Evolutionary conservation across 768 basidiomycete genomes (phyloP).

Genomic region (Phaeolepiota aurea): DNA sequence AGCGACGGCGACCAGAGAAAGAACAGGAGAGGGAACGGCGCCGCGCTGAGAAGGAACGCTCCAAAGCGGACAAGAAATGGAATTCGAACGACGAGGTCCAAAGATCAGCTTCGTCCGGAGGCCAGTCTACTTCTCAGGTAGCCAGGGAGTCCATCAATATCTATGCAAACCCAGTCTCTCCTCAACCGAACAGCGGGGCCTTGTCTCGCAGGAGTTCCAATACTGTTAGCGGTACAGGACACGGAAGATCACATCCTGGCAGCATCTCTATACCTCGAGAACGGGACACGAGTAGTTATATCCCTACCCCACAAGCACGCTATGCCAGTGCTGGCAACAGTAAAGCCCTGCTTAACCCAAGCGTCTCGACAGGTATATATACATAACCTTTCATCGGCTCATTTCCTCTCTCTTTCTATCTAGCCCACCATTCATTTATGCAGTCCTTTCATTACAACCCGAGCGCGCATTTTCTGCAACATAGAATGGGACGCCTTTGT

Average conservation of each 20-base stretch:
- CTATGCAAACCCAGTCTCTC: neutral
- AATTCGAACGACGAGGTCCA: neutral
- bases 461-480: neutral
- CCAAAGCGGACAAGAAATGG: neutral
- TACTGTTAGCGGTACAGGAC: neutral
- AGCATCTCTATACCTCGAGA: neutral
- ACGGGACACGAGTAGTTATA: neutral
- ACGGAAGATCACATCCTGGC: slow-evolving; percentile 2
- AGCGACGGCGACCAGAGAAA: slow-evolving; percentile 19
- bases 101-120: neutral
- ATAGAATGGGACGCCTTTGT: slow-evolving; percentile 1
- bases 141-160: slow-evolving; percentile 1
- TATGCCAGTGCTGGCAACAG: slow-evolving; percentile 6
- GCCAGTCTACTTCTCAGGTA: neutral
- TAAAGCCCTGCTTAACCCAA: neutral
- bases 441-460: neutral
- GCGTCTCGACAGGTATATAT: slow-evolving; percentile 5
- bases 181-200: slow-evolving; percentile 1
- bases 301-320: slow-evolving; percentile 4
- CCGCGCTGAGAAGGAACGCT: slow-evolving; percentile 3
- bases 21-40: slow-evolving; percentile 10
- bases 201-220: neutral
- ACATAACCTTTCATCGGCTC: slow-evolving; percentile 6
- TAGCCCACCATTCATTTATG: slow-evolving; percentile 1
- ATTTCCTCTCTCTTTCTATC: slow-evolving; percentile 5